Evolutionary conservation across 495 filamentous ascomycete genomes (phyloP), one percentile per base, ranked within the genome.

Genomic region (Hypoxylon perforatum): DNA sequence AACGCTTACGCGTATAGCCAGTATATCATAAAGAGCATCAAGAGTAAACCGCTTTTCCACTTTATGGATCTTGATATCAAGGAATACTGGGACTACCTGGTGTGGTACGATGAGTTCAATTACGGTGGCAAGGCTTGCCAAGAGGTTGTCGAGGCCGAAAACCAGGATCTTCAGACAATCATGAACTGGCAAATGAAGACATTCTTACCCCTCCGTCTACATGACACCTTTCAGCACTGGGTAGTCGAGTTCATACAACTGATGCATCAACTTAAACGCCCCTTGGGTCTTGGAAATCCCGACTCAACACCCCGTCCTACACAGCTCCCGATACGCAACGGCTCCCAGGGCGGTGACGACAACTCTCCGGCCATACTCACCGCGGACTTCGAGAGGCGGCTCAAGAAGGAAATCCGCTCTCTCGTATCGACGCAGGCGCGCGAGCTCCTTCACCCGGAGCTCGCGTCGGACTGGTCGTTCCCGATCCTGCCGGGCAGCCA

Each of bases 81-180:
- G 69, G 95, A 99, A 75, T 99, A 98, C 75, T 99, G 95, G 95
- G 95, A 99, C 73, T 98, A 97, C 75, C 88, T 99, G 0, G 88
- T 97, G n/a, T 99, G 95, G 95, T 97, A 97, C 63, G 95, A 99
- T 75, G 93, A 97, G 77, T 95, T 93, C 80, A 99, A 99, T 77
- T 97, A 97, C 74, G 95, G 95, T 53, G 95, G 95, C 56, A 97
- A 95, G 72, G 96, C 92, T 2, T 95, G 91, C 71, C 85, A 87
- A 28, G 86, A 95, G 67, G 92, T 97, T 10, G 82, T 90, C 23
- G 95, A 96, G 72, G 75, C 73, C 18, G 94, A 97, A 49, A 85
- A 91, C 28, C 93, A 97, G 75, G 81, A 86, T n/a, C 84, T 99
- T 17, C 92, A 96, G 65, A 94, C 89, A 35, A 88, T 98, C 74